These are phyloP conservation scores for Aspergillus calidoustus DNA, from an alignment of 2,329 filamentous ascomycete species.

Conservation along the genomic window DNA sequence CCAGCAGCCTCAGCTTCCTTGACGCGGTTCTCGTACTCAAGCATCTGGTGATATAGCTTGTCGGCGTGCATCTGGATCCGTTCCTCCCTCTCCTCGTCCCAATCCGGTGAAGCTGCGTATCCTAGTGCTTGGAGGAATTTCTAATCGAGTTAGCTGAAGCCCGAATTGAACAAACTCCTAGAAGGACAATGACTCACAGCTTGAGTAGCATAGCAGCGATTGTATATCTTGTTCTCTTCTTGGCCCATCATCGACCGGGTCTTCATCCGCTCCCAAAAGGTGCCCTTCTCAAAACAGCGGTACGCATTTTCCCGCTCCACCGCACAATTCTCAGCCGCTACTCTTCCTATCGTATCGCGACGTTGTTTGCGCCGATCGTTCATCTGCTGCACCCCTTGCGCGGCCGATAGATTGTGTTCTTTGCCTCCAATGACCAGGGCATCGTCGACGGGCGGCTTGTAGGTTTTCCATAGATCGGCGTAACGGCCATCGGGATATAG, in stretches of 20 bases:
- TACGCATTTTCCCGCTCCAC: conserved; percentile 82
- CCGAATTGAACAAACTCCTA: background rate
- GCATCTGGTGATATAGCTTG: conserved; percentile 82
- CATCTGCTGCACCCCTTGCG: conserved; percentile 80
- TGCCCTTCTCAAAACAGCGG: conserved; percentile 78
- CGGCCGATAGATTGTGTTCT: conserved; percentile 58
- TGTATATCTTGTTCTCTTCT: conserved; percentile 75
- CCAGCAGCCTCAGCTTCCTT: conserved; percentile 59
- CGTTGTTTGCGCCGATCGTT: conserved; percentile 84
- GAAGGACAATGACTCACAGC: conserved; percentile 57
- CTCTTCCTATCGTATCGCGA: conserved; percentile 74
- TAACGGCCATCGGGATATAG: conserved; percentile 72
- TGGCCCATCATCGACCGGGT: conserved; percentile 75
- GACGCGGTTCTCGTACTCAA: conserved; percentile 77
- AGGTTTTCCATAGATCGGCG: conserved; percentile 91
- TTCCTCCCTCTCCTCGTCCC: conserved; percentile 73
- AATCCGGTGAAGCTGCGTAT: conserved; percentile 73
- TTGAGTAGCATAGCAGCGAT: conserved; percentile 89
- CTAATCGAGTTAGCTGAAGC: conserved; percentile 44
- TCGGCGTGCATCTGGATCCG: conserved; percentile 96
- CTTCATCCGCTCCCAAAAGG: conserved; percentile 61
- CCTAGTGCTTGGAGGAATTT: conserved; percentile 90
- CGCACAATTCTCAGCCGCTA: conserved; percentile 92
- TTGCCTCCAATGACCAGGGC: conserved; percentile 68
- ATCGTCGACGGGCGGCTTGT: conserved; percentile 72